These are phyloP conservation scores for Cydonia oblonga DNA, from an alignment of 331 rosid species.

Conservation along the genomic window DNA sequence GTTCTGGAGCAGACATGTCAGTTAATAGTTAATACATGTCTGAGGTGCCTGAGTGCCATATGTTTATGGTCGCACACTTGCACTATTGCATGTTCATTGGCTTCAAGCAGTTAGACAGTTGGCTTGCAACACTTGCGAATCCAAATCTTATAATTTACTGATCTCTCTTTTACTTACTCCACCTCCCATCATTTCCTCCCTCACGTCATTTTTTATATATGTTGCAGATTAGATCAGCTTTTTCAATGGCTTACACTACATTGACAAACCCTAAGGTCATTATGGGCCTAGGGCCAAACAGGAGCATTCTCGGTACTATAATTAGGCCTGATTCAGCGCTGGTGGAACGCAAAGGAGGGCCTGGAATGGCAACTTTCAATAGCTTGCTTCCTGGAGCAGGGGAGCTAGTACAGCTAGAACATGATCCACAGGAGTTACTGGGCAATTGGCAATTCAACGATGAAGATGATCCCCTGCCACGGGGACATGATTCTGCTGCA, in stretches of 20 bases:
- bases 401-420: constrained; percentile 38
- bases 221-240: constrained; percentile 77
- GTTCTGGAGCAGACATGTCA: not conserved
- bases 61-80: not conserved
- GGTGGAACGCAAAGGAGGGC: constrained; percentile 74
- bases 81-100: not conserved
- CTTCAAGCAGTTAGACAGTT: not conserved
- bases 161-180: not conserved
- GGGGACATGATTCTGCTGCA: constrained; percentile 25
- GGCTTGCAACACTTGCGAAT: not conserved
- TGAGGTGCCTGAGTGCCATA: not conserved
- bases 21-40: not conserved
- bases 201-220: not conserved
- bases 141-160: not conserved
- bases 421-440: constrained; percentile 33
- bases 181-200: not conserved
- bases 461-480: constrained; percentile 73
- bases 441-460: constrained; percentile 70
- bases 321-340: constrained; percentile 70
- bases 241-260: constrained; percentile 62
- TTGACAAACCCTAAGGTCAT: constrained; percentile 66
- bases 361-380: constrained; percentile 52
- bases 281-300: constrained; percentile 46
- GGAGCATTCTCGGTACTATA: constrained; percentile 90
- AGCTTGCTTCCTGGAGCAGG: constrained; percentile 96